These are phyloP conservation scores for Testicularia cyperi DNA, from an alignment of 1,284 basidiomycete genomes.

Conservation along the genomic window DNA sequence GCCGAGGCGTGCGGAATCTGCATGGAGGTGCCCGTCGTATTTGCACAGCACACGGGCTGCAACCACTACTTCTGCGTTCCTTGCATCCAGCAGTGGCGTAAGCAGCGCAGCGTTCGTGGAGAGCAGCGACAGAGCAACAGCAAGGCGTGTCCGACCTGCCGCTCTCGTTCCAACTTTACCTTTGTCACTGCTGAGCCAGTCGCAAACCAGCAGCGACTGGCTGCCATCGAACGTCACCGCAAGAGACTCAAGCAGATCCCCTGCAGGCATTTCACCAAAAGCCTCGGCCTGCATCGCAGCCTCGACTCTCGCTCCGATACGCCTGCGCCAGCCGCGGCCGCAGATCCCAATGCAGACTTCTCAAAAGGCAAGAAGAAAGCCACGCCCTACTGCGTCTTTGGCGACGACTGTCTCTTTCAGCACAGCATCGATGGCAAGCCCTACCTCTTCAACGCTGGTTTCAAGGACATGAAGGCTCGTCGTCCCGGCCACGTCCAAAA, in stretches of 20 bases:
- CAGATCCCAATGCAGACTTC: background rate
- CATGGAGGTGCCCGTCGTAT: slow-evolving; percentile 26
- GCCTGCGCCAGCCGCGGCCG: too few relatives aligned
- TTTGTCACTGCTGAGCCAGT: slow-evolving; percentile 22
- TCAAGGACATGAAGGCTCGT: slow-evolving; percentile 2
- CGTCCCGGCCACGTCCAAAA: background rate
- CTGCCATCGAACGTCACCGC: slow-evolving; percentile 10
- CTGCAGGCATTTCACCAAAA: slow-evolving; percentile 29
- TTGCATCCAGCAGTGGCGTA: slow-evolving; percentile 28
- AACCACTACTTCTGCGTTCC: slow-evolving; percentile 30
- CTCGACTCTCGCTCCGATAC: too few relatives aligned
- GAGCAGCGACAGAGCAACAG: slow-evolving; percentile 6
- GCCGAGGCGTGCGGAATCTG: slow-evolving; percentile 26
- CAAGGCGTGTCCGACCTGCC: slow-evolving; percentile 33
- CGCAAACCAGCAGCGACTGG: slow-evolving; percentile 5
- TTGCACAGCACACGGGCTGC: slow-evolving; percentile 29
- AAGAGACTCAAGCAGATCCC: slow-evolving; percentile 11
- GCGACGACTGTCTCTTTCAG: slow-evolving; percentile 26
- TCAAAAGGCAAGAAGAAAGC: background rate
- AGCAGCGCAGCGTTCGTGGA: too few relatives aligned
- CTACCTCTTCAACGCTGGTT: slow-evolving; percentile 7
- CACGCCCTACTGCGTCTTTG: slow-evolving; percentile 23
- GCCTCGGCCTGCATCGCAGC: slow-evolving; percentile 8
- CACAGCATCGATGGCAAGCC: slow-evolving; percentile 21
- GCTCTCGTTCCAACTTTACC: slow-evolving; percentile 11